Percentiles rank a stretch among this genome's conserved stretches.
phyloP scores from a whole-genome alignment of 257 asterid species.

The Echites panduratus region DNA sequence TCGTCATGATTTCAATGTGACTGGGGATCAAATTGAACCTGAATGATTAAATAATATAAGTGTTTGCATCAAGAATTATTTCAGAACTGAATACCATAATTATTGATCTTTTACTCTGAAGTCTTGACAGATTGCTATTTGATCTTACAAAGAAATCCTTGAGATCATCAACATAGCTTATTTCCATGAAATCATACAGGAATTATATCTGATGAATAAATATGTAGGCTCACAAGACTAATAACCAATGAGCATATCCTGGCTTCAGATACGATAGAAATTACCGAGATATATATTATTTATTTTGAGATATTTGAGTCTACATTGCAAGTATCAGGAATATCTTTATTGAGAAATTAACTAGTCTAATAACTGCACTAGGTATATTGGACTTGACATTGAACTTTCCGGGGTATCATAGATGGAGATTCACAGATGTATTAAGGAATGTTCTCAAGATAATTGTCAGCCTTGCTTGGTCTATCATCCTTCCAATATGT shows the following conservation, averaged over 20 bases:
- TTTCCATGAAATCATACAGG: neutral
- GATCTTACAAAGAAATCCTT: neutral
- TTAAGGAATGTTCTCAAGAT: slow-evolving; percentile 70
- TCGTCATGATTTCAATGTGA: neutral
- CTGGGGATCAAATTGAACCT: neutral
- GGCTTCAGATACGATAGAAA: neutral
- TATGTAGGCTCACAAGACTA: neutral
- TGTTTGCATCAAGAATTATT: neutral
- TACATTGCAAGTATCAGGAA: slow-evolving; percentile 12
- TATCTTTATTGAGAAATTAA: slow-evolving; percentile 17
- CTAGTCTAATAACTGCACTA: slow-evolving; percentile 24
- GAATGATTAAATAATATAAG: neutral
- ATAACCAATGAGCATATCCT: neutral
- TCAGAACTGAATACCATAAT: neutral
- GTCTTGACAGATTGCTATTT: neutral
- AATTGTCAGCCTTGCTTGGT: slow-evolving; percentile 81
- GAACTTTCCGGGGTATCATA: slow-evolving; percentile 87
- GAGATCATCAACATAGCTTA: neutral
- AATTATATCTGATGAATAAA: neutral
- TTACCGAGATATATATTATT: neutral
- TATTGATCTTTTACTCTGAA: neutral
- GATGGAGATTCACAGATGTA: slow-evolving; percentile 79
- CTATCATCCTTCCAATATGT: slow-evolving; percentile 63
- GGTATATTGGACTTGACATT: slow-evolving; percentile 79
- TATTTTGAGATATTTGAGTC: slow-evolving; percentile 1